Percentiles rank a stretch among this genome's conserved stretches.
Evolutionary conservation across 1,139 yeast species (phyloP).

Genomic region (Saccharomyces hybrid): DNA sequence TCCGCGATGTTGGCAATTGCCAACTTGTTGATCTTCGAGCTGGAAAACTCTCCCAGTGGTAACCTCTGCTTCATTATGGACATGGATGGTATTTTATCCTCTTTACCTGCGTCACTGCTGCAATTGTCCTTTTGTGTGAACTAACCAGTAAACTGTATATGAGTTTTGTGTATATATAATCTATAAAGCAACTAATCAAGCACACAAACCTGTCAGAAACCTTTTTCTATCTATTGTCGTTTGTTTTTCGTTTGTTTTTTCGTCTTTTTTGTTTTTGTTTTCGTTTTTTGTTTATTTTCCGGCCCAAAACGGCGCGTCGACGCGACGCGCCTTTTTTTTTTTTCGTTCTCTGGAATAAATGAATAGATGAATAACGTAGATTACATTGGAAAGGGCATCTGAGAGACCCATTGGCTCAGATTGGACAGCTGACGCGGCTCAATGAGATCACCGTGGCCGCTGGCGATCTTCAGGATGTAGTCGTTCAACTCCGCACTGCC

Average conservation of each 20-base stretch:
- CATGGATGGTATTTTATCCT: conserved; percentile 6
- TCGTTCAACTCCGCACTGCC: conserved; percentile 93
- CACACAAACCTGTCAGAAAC: conserved; percentile 3
- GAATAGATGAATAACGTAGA: background rate
- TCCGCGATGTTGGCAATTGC: conserved; percentile 3
- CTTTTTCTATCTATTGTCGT: conserved; percentile 2
- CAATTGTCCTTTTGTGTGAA: background rate
- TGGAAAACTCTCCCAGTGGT: conserved; percentile 25
- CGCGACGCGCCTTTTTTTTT: background rate
- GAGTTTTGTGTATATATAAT: background rate
- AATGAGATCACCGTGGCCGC: conserved; percentile 67
- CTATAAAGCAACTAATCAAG: background rate
- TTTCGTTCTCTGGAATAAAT: background rate
- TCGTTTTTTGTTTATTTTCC: conserved; percentile 13
- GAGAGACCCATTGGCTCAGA: conserved; percentile 43
- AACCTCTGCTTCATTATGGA: conserved; percentile 14
- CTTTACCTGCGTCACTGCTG: background rate
- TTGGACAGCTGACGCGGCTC: conserved; percentile 53
- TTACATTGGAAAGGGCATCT: conserved; percentile 33
- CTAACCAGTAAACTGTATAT: background rate
- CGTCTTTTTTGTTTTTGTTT: background rate
- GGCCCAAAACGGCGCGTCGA: conserved; percentile 7
- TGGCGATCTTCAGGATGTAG: conserved; percentile 68
- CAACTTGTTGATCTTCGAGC: conserved; percentile 20
- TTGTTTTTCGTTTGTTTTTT: conserved; percentile 1